phyloP scores from a whole-genome alignment of 345 rosid species.

The Eucalyptus pauciflora region DNA sequence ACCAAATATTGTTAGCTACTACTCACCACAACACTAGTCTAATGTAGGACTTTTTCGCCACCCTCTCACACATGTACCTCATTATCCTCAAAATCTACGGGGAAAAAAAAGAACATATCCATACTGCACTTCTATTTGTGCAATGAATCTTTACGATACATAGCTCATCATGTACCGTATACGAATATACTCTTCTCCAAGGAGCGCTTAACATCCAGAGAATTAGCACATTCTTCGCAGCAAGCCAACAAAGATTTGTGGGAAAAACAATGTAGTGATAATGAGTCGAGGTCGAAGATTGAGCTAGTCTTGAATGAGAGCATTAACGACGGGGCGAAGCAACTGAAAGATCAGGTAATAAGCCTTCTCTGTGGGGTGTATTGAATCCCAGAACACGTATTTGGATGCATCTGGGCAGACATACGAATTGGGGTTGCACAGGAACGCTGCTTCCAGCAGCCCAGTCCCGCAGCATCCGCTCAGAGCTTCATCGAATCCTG shows the following conservation, averaged over 20 bases:
- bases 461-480: constrained; percentile 86
- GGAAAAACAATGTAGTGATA: background rate
- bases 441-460: constrained; percentile 32
- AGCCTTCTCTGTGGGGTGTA: constrained; percentile 67
- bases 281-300: background rate
- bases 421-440: constrained; percentile 53
- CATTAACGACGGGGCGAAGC: constrained; percentile 19
- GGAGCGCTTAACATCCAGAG: background rate
- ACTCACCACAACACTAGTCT: background rate
- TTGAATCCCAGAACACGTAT: constrained; percentile 75
- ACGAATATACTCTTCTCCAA: background rate
- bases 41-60: background rate
- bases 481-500: constrained; percentile 47
- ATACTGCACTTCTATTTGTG: background rate
- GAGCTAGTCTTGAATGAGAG: background rate
- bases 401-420: constrained; percentile 58
- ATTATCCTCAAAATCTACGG: background rate
- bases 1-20: background rate
- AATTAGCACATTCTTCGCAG: background rate
- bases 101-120: background rate
- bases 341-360: constrained; percentile 21
- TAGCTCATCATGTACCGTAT: background rate
- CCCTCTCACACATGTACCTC: background rate
- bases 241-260: background rate
- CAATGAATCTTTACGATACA: background rate